Conservation (phyloP, 176 grass and related monocot genomes). For the Neostapfia colusana region DNA sequence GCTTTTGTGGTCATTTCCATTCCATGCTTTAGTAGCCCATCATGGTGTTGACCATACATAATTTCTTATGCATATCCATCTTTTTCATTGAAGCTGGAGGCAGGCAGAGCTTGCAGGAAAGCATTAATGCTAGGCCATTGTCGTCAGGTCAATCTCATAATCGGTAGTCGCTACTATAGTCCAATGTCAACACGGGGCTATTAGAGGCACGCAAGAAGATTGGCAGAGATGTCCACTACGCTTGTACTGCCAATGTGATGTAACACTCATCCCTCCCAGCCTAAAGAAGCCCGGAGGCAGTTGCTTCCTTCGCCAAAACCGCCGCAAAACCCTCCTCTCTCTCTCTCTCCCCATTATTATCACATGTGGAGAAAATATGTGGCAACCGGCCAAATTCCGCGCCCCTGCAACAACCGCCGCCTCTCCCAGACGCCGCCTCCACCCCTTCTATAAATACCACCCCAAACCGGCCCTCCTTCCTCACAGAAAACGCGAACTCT, state of each 20-base stretch:
- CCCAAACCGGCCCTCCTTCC: too few relatives aligned
- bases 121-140: constrained; percentile 32
- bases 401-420: too few relatives aligned
- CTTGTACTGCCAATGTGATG: constrained; percentile 36
- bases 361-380: too few relatives aligned
- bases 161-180: background rate
- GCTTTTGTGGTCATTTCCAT: constrained; percentile 40
- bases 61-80: constrained; percentile 42
- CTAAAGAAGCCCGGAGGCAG: too few relatives aligned
- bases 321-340: too few relatives aligned
- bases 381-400: too few relatives aligned
- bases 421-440: too few relatives aligned
- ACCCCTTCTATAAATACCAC: too few relatives aligned
- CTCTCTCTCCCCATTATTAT: too few relatives aligned
- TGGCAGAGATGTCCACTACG: constrained; percentile 43
- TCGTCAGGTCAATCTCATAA: constrained; percentile 53
- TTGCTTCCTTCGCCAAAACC: too few relatives aligned
- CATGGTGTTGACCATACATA: constrained; percentile 38
- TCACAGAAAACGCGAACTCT: too few relatives aligned
- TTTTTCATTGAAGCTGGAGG: constrained; percentile 16
- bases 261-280: too few relatives aligned
- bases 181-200: constrained; percentile 38
- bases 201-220: constrained; percentile 44
- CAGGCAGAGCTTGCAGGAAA: constrained; percentile 29
- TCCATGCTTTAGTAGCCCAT: constrained; percentile 45